phyloP scores from a whole-genome alignment of 2,329 filamentous ascomycete species.

The Epichloe baconii region DNA sequence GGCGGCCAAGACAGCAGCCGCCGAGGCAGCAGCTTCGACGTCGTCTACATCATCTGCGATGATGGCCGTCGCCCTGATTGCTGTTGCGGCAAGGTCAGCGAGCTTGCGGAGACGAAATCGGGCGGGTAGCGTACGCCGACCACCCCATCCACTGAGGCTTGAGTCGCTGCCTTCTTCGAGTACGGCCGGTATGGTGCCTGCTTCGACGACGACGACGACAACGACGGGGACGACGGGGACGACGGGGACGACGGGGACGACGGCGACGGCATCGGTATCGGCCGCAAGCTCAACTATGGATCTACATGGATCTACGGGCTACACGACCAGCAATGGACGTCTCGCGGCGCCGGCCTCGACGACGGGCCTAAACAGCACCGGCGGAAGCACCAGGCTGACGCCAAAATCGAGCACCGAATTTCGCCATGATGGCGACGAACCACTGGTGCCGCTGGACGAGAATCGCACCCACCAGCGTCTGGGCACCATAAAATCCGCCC shows the following conservation, averaged over 20 bases:
- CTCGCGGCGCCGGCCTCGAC: slow-evolving; percentile 36
- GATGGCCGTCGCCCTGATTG: background rate
- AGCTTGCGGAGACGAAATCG: slow-evolving; percentile 22
- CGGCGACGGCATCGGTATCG: slow-evolving; percentile 12
- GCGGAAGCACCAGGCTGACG: slow-evolving; percentile 8
- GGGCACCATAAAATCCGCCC: slow-evolving; percentile 78
- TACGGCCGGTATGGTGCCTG: slow-evolving; percentile 12
- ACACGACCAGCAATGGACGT: slow-evolving; percentile 21
- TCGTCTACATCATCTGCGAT: background rate
- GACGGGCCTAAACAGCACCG: slow-evolving; percentile 26
- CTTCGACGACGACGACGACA: slow-evolving; percentile 9
- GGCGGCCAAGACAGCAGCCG: slow-evolving; percentile 22
- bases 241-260: background rate
- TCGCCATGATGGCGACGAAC: slow-evolving; percentile 10
- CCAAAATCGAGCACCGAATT: slow-evolving; percentile 19
- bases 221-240: no score
- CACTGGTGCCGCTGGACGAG: slow-evolving; percentile 20
- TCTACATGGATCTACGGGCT: slow-evolving; percentile 13
- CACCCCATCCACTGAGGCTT: slow-evolving; percentile 16
- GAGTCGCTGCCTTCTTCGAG: slow-evolving; percentile 13
- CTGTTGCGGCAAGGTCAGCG: slow-evolving; percentile 14
- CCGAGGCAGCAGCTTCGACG: background rate
- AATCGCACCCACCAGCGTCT: slow-evolving; percentile 41
- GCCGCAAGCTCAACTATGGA: slow-evolving; percentile 36
- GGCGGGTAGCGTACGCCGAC: slow-evolving; percentile 25